Base-by-base conservation (phyloP, 2,329 filamentous ascomycete species). In the Reticulascus tulasneorum region DNA sequence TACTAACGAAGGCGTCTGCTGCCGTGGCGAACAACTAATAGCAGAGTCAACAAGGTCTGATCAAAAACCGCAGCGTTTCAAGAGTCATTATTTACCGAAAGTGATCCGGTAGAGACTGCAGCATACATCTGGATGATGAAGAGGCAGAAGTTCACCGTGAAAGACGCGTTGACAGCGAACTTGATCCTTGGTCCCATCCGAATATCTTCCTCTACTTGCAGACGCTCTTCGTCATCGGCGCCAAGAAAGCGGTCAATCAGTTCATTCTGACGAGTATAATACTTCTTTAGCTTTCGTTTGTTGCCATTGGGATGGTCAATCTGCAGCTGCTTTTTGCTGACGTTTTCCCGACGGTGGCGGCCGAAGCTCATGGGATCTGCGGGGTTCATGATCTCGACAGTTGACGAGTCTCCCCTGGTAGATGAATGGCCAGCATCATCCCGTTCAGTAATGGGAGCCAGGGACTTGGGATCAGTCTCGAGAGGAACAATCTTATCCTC, bases 121-220 rank as follows among this genome's bases (percentile, higher is more conserved):
- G 74, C 75, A 50, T 78, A 78, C 35, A 77, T 54, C 58, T 79
- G 74, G 40, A 78, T 77, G 50, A 74, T 46, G 47, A 77, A 77
- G 19, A 78, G 59, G 41, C 60, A 75, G 33, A 73, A 66, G 52
- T 75, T 72, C 44, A 70, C 67, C 5, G 53, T 55, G 44, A 74
- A 75, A 26, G 66, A 71, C 9, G 64, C 63, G 32, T 71, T 68
- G 47, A 77, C 66, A 23, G 72, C 73, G 47, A 77, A 69, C 44
- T 69, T 67, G 49, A 76, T 67, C 39, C 65, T 71, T 5, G 67
- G 66, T 7, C 61, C 66, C 50, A 76, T 70, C 39, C 70, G 64
- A 29, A 63, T 49, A 30, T 67, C 66, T 48, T 78, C 73, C 29
- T 73, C 66, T 27, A 69, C 57, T 34, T 68, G 65, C 23, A 69